Percentiles rank a stretch among this genome's conserved stretches.
phyloP scores from a whole-genome alignment of 495 filamentous ascomycete species.

The Penicillium canescens region DNA sequence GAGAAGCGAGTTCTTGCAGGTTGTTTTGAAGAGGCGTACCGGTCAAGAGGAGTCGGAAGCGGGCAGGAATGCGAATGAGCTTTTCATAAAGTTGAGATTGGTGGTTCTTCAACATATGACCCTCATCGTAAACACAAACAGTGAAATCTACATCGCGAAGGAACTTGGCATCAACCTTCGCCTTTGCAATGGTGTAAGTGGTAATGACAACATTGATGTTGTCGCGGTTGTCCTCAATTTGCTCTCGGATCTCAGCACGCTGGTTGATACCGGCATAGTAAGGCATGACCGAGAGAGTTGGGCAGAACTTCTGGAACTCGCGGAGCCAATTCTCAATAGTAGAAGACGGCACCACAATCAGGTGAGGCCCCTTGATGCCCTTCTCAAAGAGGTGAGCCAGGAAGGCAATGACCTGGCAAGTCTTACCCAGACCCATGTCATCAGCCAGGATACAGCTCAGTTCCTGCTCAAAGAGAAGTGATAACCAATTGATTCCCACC shows the following conservation, averaged over 20 bases:
- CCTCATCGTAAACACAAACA: slow-evolving; percentile 88
- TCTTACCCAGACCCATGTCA: slow-evolving; percentile 98
- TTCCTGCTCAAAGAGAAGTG: slow-evolving; percentile 71
- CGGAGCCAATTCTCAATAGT: slow-evolving; percentile 94
- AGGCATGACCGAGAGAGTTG: slow-evolving; percentile 67
- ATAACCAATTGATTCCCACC: slow-evolving; percentile 92
- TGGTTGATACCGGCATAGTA: slow-evolving; percentile 75
- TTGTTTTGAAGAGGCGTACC: slow-evolving; percentile 97
- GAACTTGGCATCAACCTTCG: slow-evolving; percentile 67
- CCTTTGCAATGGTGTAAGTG: slow-evolving; percentile 76
- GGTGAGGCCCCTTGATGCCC: slow-evolving; percentile 70
- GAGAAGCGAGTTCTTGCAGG: slow-evolving; percentile 81
- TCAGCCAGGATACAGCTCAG: slow-evolving; percentile 90
- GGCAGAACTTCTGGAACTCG: slow-evolving; percentile 88
- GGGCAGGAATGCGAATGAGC: slow-evolving; percentile 72
- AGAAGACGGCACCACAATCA: slow-evolving; percentile 88
- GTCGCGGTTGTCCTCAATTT: slow-evolving; percentile 60
- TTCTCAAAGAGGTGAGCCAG: slow-evolving; percentile 76
- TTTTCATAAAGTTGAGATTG: slow-evolving; percentile 77
- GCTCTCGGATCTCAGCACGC: slow-evolving; percentile 62
- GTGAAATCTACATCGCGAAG: slow-evolving; percentile 61
- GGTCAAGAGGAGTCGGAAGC: slow-evolving; percentile 82
- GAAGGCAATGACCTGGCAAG: slow-evolving; percentile 93
- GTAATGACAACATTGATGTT: slow-evolving; percentile 85
- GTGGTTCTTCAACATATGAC: slow-evolving; percentile 86